Base-by-base conservation (phyloP, 768 basidiomycete genomes). In the Suillus bovinus region DNA sequence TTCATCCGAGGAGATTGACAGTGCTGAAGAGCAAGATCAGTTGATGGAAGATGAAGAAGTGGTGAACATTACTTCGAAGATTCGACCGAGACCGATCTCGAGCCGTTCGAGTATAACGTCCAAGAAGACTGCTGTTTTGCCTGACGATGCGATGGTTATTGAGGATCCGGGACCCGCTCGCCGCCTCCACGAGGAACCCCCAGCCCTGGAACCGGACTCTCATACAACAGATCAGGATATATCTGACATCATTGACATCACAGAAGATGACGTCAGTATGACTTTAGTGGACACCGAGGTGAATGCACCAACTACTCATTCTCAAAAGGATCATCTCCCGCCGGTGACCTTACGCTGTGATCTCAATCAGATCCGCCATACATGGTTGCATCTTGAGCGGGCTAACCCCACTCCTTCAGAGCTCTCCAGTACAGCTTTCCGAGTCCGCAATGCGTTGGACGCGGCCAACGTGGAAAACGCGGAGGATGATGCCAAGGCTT, bases 401-500 rank as follows among this genome's bases (percentile, higher is more conserved):
- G 24, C 17, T 27, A 56, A 39, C 4, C 55, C 36, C 38, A 11
- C 17, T 27, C 36, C 38, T 56, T 11, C 38, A 4, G 55, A 27
- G 10, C 39, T 59, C 0, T 38, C 29, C 50, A 27, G 27, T 9
- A 8, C 52, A 5, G 36, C 62, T n/a, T 29, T 58, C 13, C 39
- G 54, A n/a, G 39, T 71, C n/a, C 67, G 66, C 38, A 65, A 70
- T 1, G 72, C 67, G 8, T 44, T 75, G 29, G 69, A 68, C 9
- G 67, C 66, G 11, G 74, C 72, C 3, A 74, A 75, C 44, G 66
- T 75, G 8, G 72, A 71, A 22, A 74, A 71, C 11, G 79, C 80
- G 10, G 79, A 84, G 36, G 84, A 89, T 56, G 78, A 82, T 16
- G 80, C 76, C 16, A 82, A 79, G 14, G 90, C 85, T 0, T 82